Evolutionary conservation across 2,329 filamentous ascomycete species (phyloP), one percentile per base, ranked within the genome.

Genomic region (Apiospora malaysiana): DNA sequence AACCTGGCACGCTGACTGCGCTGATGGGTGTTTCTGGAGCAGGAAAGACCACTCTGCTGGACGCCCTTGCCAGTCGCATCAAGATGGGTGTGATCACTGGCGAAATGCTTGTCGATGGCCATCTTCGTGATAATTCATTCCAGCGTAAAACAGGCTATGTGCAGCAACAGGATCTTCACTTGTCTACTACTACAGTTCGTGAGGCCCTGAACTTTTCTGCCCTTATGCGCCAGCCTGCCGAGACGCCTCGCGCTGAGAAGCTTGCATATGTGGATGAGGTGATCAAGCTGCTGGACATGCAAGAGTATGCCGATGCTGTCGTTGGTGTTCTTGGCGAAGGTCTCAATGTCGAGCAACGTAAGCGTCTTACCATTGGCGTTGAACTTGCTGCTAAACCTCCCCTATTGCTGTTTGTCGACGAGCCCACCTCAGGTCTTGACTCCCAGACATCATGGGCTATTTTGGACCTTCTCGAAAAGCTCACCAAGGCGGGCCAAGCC

Each of bases 371-470:
- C 0, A 97, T 98, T 73, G 95, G 94, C 82, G 95, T 98, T n/a
- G 95, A 98, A 80, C 88, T 98, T 32, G 95, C 94, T 56, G 95
- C 95, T 8, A 97, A 96, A 84, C 95, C 95, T 7, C 91, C 94
- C 51, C 86, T 98, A 69, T 87, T 98, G 72, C 89, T 98, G 66
- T 98, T 98, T 84, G 90, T 98, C 49, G 95, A 98, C 77, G 95
- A 98, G 82, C 95, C 95, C 18, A 98, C 95, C 4, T 97, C 94
- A 40, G 95, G 95, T 85, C 90, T 98, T 25, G 95, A 98, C 82
- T 94, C 91, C 78, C 94, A 97, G 81, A 97, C 95, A 1, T 95
- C 94, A 0, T 98, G 94, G 94, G 93, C 94, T 74, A 97, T 98
- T 79, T 87, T 94, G 65, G 92, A 94, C 80, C 88, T 98, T 14